Evolutionary conservation across 73 alveolate species (phyloP).

Genomic region (Blepharisma stoltei): DNA sequence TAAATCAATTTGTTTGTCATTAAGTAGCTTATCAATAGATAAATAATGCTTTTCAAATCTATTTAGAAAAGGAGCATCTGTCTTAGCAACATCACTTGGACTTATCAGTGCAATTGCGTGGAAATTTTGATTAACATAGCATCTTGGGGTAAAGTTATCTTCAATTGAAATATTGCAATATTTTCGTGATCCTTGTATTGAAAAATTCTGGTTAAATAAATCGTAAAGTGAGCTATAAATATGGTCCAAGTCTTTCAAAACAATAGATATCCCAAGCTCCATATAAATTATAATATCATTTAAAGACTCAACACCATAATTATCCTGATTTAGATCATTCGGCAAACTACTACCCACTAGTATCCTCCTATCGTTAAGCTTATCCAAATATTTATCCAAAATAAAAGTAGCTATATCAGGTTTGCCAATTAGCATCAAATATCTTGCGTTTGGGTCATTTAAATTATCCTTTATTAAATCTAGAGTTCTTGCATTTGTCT

Average conservation of each 20-base stretch:
- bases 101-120: conserved; percentile 33
- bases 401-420: conserved; percentile 8
- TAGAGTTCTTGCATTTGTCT: not conserved
- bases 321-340: conserved; percentile 32
- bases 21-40: conserved; percentile 32
- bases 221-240: conserved; percentile 48
- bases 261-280: conserved; percentile 45
- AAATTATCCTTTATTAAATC: conserved; percentile 7
- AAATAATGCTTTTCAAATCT: conserved; percentile 55
- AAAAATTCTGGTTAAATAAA: conserved; percentile 49
- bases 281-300: conserved; percentile 36
- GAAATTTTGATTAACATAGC: conserved; percentile 44
- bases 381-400: not conserved
- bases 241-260: conserved; percentile 53
- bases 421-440: conserved; percentile 18
- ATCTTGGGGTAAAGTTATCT: conserved; percentile 40
- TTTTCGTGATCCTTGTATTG: conserved; percentile 32
- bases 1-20: not conserved
- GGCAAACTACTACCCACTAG: conserved; percentile 45
- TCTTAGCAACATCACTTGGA: conserved; percentile 13
- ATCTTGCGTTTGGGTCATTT: conserved; percentile 3
- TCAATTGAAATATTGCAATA: conserved; percentile 62
- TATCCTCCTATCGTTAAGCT: not conserved
- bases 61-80: conserved; percentile 64
- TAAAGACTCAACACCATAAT: conserved; percentile 22